Evolutionary conservation across 805 yeast genomes (phyloP), one percentile per base, ranked within the genome.

Genomic region (Ogataea naganishii): DNA sequence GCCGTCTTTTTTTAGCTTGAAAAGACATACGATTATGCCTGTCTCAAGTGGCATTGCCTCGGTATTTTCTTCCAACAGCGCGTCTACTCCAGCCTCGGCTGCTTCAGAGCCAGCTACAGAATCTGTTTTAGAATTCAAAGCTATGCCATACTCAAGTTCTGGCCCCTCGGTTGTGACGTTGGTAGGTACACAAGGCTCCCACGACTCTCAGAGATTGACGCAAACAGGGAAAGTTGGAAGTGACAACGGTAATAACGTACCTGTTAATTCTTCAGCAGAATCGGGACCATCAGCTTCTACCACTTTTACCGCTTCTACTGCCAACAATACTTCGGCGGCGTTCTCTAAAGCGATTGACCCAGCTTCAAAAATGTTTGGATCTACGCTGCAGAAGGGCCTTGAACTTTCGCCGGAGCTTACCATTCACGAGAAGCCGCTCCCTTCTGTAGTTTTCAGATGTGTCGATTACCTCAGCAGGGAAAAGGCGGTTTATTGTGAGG

Each of bases 401-500:
- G 58, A 61, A 13, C 43, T 75, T 18, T 77, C 88, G 3, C 60
- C 69, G 4, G 51, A 56, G 38, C 67, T 44, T 49, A 58, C 34
- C 65, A 23, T 53, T 0, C 39, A 69, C 14, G 63, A 60, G 20
- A 52, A 51, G 6, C 55, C 61, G 11, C 64, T 80, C 13, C 96
- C 98, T 2, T 74, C 86, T 23, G 75, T 89, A 6, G 72, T 84
- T 12, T 80, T 60, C 43, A 59, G 94, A 36, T 85, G 95, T 46
- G 46, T 88, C 20, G 80, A 73, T 33, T 82, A 68, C 40, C 61
- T 89, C 29, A 65, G 67, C 29, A 66, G 62, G 22, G 69, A 76
- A 16, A 74, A 78, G 14, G 95, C 94, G 0, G 62, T 78, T n/a
- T 70, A 70, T 37, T 92, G 84, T 51, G 95, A 86, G 46, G 98